Evolutionary conservation across 163 green algal species (phyloP), one percentile per base, ranked within the genome.

Genomic region (Smithsoniella earleae): DNA sequence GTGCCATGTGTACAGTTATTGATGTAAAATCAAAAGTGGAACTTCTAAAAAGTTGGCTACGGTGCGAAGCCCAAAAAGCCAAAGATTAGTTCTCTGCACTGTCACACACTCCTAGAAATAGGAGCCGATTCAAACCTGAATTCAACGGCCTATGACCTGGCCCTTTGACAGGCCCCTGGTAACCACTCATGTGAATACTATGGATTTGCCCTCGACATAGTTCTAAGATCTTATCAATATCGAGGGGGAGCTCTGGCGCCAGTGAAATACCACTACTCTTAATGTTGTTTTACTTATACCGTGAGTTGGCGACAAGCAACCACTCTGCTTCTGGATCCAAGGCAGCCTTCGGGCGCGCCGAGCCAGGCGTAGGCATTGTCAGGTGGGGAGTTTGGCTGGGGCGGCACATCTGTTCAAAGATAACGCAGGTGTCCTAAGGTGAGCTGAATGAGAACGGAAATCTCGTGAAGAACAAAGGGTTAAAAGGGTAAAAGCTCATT

Each of bases 401-500:
- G 86, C 86, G 87, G 86, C 87, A 93, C 86, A 93, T 93, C 87
- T 91, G 87, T 91, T 91, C 90, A 93, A 93, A 89, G 84, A 91
- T 93, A 93, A 93, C 87, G 87, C 86, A 91, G 87, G 86, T 93
- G 87, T 93, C 86, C 88, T 93, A 90, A 91, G 88, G 90, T 91
- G 88, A 91, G 86, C 86, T 92, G 86, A 93, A 90, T 86, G 86
- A 91, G 86, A 93, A 93, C 85, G 85, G 84, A 92, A 93, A 93
- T 93, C 86, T 92, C 86, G 86, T 92, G 84, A 92, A 81, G 88
- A 92, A 89, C 82, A 92, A 94, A 94, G n/a, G n/a, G n/a, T n/a
- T n/a, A n/a, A n/a, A n/a, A 92, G 85, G 87, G 86, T 89, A 92
- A 94, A 94, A 92, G 86, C 86, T 91, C 86, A 91, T 92, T 92